phyloP scores from a whole-genome alignment of 495 filamentous ascomycete genomes.

The Cercophora samala region DNA sequence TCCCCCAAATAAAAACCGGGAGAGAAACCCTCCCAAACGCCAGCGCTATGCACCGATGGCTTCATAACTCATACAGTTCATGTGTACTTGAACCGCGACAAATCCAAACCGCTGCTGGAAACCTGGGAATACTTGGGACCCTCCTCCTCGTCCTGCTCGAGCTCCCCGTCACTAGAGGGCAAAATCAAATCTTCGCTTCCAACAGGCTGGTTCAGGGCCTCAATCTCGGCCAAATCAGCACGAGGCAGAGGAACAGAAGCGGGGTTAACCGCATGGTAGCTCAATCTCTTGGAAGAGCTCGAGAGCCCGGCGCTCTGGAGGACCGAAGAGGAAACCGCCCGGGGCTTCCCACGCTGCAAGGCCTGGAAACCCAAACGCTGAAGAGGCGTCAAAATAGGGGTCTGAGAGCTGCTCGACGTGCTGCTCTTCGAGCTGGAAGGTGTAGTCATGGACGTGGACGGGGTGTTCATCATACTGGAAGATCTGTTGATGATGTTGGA shows the following conservation, averaged over 20 bases:
- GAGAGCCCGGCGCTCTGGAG: conserved; percentile 17
- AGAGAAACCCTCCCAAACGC: conserved; percentile 7
- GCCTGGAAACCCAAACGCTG: conserved; percentile 48
- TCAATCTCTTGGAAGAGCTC: conserved; percentile 16
- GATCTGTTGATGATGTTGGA: no score
- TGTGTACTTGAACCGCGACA: conserved; percentile 56
- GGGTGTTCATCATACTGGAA: background rate
- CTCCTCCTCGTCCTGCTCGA: conserved; percentile 36
- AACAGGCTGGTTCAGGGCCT: conserved; percentile 37
- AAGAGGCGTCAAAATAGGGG: conserved; percentile 40
- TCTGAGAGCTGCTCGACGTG: conserved; percentile 22
- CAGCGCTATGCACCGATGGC: background rate
- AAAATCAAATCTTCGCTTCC: conserved; percentile 78
- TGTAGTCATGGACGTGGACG: background rate
- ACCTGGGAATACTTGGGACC: background rate
- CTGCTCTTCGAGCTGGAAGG: conserved; percentile 24
- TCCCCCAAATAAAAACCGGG: conserved; percentile 8
- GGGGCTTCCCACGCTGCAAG: conserved; percentile 30
- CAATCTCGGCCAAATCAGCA: conserved; percentile 40
- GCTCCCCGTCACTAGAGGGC: conserved; percentile 65
- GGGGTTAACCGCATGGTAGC: conserved; percentile 39
- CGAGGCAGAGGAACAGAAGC: conserved; percentile 42
- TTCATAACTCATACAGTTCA: conserved; percentile 16
- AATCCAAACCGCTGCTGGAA: conserved; percentile 39
- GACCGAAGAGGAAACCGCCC: conserved; percentile 39